phyloP scores from a whole-genome alignment of 2,329 filamentous ascomycete genomes.

The Alternaria panax region DNA sequence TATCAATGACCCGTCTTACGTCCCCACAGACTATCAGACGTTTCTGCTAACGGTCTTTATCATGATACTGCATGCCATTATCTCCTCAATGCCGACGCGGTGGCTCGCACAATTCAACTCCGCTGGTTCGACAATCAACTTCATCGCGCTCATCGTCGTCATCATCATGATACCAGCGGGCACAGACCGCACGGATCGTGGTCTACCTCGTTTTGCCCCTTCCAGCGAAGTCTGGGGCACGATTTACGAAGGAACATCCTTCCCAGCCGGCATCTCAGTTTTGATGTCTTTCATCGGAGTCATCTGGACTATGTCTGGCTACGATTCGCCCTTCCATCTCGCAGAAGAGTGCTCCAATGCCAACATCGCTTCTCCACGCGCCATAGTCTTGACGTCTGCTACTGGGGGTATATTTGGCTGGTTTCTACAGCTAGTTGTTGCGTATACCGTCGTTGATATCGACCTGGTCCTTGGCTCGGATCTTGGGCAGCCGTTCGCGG shows the following conservation, averaged over 20 bases:
- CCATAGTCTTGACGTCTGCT: conserved; percentile 73
- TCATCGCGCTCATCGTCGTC: conserved; percentile 69
- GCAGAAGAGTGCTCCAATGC: conserved; percentile 79
- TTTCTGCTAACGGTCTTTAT: conserved; percentile 72
- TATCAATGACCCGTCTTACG: conserved; percentile 71
- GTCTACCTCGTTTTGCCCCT: conserved; percentile 65
- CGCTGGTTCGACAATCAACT: conserved; percentile 73
- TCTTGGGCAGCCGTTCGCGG: conserved; percentile 74
- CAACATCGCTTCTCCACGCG: conserved; percentile 71
- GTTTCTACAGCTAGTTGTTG: conserved; percentile 76
- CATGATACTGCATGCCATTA: conserved; percentile 71
- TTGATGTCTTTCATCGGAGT: conserved; percentile 76
- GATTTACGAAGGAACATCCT: conserved; percentile 72
- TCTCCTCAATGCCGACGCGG: conserved; percentile 74
- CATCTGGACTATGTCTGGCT: conserved; percentile 74
- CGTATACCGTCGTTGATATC: conserved; percentile 74
- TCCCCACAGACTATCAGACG: conserved; percentile 70
- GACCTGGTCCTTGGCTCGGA: conserved; percentile 64
- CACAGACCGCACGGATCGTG: conserved; percentile 59
- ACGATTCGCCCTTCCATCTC: conserved; percentile 75
- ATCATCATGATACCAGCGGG: conserved; percentile 73
- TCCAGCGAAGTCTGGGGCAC: conserved; percentile 69
- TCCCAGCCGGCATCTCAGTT: conserved; percentile 70
- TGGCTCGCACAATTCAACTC: conserved; percentile 76
- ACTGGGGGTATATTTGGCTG: conserved; percentile 73